Evolutionary conservation across 805 yeast genomes (phyloP).

Genomic region (Ogataea degrootiae): DNA sequence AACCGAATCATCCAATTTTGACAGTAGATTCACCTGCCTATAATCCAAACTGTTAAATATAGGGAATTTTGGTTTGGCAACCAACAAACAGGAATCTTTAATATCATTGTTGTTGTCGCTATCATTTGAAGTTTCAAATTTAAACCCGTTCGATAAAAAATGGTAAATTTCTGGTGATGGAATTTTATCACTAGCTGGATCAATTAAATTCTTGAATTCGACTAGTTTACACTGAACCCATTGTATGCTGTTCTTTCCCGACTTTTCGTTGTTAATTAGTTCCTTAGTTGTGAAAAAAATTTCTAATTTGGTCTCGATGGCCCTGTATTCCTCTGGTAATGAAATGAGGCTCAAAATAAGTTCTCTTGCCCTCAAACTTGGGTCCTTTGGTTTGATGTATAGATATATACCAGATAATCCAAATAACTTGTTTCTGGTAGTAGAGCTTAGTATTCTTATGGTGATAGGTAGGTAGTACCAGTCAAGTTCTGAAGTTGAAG

Average conservation of each 20-base stretch:
- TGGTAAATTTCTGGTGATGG: conserved; percentile 2
- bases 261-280: conserved; percentile 7
- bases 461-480: conserved; percentile 13
- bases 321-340: conserved; percentile 8
- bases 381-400: neutral
- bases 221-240: conserved; percentile 19
- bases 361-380: conserved; percentile 1
- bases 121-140: conserved; percentile 28
- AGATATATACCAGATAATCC: conserved; percentile 19
- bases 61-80: conserved; percentile 11
- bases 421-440: conserved; percentile 9
- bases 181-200: neutral
- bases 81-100: conserved; percentile 21
- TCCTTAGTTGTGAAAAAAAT: conserved; percentile 12
- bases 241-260: conserved; percentile 11
- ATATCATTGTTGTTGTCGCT: conserved; percentile 35
- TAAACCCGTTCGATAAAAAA: conserved; percentile 10
- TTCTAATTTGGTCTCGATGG: conserved; percentile 7
- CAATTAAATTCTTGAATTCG: conserved; percentile 2
- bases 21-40: conserved; percentile 1
- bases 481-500: neutral
- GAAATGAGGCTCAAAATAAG: conserved; percentile 10
- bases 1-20: neutral
- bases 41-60: neutral
- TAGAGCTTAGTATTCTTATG: conserved; percentile 8